Base-by-base conservation (phyloP, 768 basidiomycete species). In the Mycena filopes region DNA sequence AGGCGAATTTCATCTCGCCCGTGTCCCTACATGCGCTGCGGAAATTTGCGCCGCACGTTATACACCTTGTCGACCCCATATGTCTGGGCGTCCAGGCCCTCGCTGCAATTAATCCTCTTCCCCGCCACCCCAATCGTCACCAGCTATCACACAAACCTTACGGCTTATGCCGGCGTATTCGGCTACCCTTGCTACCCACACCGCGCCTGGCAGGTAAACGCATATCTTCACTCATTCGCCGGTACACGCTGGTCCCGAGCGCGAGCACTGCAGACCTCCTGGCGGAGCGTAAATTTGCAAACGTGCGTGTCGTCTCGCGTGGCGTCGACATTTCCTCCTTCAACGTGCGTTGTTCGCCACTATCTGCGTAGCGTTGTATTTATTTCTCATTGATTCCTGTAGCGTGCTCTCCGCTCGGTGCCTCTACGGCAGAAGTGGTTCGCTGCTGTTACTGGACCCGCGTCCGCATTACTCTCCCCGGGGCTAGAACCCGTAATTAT, bases 21-120 rank as follows among this genome's bases (percentile, higher is more conserved):
- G 38, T 65, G 13, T 57, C 64, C 54, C 23, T 70, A 28, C 9
- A 33, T 12, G 31, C 31, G 31, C 55, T 69, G 21, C 59, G 63
- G 21, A 38, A 28, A 23, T 69, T 69, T 42, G 47, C 59, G n/a
- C 81, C 82, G 1, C 80, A 83, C 57, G 78, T 83, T 1, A 74
- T 82, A 8, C 81, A 82, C 61, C 77, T 83, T 57, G 79, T 81
- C 45, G 81, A 83, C 71, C 73, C 53, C 4, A 40, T 54, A 33
- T 54, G 53, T 23, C 53, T 54, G 38, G 53, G 53, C 23, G 53
- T 54, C 20, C 53, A 54, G 53, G 25, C 55, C 28, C 23, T 81
- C n/a, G 70, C 77, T 60, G 80, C 78, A 1, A 71, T 80, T 72
- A 75, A 60, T 77, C 16, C 78, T 79, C 16, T 81, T 63, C 54